A percentile compares a stretch with the other conserved stretches of the same genome.
These are phyloP conservation scores for Limnanthes douglasii DNA, from an alignment of 345 rosid species.

Conservation along the genomic window DNA sequence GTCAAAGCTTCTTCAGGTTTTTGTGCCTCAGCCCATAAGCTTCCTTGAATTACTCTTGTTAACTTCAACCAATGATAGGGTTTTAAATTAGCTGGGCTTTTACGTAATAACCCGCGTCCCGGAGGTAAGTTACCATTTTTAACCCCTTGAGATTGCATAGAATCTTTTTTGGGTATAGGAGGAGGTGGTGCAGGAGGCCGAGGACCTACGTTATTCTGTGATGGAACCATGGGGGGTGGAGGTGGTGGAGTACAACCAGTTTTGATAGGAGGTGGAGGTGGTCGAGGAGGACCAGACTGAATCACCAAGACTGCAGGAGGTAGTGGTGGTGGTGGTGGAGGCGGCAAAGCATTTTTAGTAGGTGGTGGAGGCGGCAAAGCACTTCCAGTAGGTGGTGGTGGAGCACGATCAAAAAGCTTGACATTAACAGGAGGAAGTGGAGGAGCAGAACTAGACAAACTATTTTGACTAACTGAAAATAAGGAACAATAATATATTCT, in stretches of 20 bases:
- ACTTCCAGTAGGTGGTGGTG: conserved; percentile 13
- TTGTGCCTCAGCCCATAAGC: conserved; percentile 80
- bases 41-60: conserved; percentile 79
- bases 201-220: conserved; percentile 19
- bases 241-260: conserved; percentile 16
- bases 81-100: conserved; percentile 38
- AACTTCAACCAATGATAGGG: conserved; percentile 88
- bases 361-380: conserved; percentile 17
- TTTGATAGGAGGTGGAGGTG: conserved; percentile 28
- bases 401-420: conserved; percentile 9
- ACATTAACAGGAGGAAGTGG: conserved; percentile 11
- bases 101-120: conserved; percentile 33
- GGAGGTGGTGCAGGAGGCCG: conserved; percentile 56
- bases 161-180: conserved; percentile 14
- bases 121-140: conserved; percentile 42
- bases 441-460: conserved; percentile 10
- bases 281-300: conserved; percentile 23
- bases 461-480: too few species aligned
- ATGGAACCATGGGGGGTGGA: conserved; percentile 12
- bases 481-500: too few species aligned
- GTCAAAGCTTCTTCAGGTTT: conserved; percentile 57
- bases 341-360: conserved; percentile 10
- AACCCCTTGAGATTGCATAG: conserved; percentile 18
- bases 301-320: conserved; percentile 11
- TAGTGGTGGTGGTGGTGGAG: conserved; percentile 10